Evolutionary conservation across 306 rosid genomes (phyloP).

Genomic region (Cucurbita maxima): DNA sequence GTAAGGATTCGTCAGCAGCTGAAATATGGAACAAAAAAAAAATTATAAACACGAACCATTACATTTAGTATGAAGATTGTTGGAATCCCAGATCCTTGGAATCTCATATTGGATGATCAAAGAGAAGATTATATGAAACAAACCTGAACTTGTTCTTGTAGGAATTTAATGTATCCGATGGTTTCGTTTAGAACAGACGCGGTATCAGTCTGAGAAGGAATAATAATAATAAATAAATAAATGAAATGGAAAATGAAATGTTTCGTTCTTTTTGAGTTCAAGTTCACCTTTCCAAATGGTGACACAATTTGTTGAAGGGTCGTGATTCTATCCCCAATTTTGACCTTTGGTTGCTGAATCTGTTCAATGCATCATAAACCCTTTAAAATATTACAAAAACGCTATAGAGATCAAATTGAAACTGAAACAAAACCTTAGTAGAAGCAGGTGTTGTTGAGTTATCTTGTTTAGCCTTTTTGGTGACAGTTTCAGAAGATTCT

Average conservation of each 20-base stretch:
- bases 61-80: too few relatives aligned
- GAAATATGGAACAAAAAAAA: constrained; percentile 8
- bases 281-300: constrained; percentile 87
- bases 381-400: too few relatives aligned
- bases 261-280: too few relatives aligned
- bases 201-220: constrained; percentile 37
- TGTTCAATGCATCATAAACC: constrained; percentile 1
- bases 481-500: constrained; percentile 42
- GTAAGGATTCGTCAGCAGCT: constrained; percentile 72
- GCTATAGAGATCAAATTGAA: too few relatives aligned
- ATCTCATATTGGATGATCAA: too few relatives aligned
- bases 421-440: constrained; percentile 22
- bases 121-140: not conserved
- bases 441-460: constrained; percentile 30
- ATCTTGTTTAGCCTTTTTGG: constrained; percentile 64
- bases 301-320: constrained; percentile 96
- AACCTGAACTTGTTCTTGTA: constrained; percentile 87
- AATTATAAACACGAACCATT: not conserved
- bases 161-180: constrained; percentile 72
- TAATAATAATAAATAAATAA: not conserved
- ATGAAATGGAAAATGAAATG: not conserved
- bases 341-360: constrained; percentile 88
- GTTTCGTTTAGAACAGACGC: constrained; percentile 91
- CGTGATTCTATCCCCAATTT: constrained; percentile 70
- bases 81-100: too few relatives aligned